Conservation (phyloP, 106 monocot genomes). For the Acorus calamus region DNA sequence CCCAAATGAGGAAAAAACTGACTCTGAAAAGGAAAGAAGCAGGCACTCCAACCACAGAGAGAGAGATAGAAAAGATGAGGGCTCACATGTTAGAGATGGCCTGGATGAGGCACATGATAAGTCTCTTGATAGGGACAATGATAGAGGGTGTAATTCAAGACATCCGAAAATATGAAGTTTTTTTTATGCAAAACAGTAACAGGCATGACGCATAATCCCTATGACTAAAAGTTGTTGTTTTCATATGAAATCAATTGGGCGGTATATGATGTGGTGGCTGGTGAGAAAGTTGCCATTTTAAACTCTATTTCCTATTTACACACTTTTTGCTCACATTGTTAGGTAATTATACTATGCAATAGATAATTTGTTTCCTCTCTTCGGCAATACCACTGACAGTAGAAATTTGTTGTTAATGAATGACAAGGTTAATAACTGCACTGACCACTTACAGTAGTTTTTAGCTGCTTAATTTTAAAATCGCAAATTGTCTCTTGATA, state of each 20-base stretch:
- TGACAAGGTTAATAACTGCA: too few species aligned
- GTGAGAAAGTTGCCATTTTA: conserved; percentile 22
- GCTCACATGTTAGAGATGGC: conserved; percentile 21
- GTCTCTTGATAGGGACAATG: conserved; percentile 33
- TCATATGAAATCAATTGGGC: conserved; percentile 85
- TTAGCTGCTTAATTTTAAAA: too few species aligned
- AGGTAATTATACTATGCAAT: too few species aligned
- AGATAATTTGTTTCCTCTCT: too few species aligned
- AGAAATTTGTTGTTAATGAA: too few species aligned
- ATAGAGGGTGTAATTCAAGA: conserved; percentile 32
- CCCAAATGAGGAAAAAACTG: conserved; percentile 62
- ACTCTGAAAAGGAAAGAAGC: conserved; percentile 46
- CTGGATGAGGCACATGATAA: conserved; percentile 58
- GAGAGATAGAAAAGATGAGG: conserved; percentile 39
- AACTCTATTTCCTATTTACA: too few species aligned
- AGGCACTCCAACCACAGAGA: conserved; percentile 34
- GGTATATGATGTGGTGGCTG: conserved; percentile 89
- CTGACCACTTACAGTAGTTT: too few species aligned
- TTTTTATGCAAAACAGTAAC: conserved; percentile 97
- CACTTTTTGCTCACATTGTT: too few species aligned
- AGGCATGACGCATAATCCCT: conserved; percentile 97
- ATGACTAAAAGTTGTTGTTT: conserved; percentile 94
- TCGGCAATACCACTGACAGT: too few species aligned
- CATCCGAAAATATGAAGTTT: conserved; percentile 66
- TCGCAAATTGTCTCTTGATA: too few species aligned